Base-by-base conservation (phyloP, 306 rosid genomes). In the Dryas alaskensis region DNA sequence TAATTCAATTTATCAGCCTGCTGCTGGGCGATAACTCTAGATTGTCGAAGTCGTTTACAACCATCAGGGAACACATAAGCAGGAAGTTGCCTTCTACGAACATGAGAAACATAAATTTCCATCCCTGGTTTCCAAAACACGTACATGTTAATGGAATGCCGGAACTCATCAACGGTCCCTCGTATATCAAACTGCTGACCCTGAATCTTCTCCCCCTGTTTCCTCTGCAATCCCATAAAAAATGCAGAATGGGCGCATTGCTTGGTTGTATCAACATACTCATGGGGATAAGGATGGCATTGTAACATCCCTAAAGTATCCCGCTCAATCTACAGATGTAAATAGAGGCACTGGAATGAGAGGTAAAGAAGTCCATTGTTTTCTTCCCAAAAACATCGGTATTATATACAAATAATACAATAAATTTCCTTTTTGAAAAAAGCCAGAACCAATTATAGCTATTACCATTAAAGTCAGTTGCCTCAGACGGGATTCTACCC, bases 221-320 rank as follows among this genome's bases (percentile, higher is more conserved):
- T 92, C 83, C 98, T 83, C 73, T 90, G 98, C 89, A 93, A 84
- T 64, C 98, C 98, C 93, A 90, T 89, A 73, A 90, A 93, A 81
- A 87, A 93, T 4, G 93, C 93, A 85, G 86, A 60, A 79, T 93
- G 98, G 1, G 96, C 84, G 78, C 96, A 89, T 60, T 86, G 92
- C 79, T 89, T 93, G 73, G 92, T 81, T 4, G 72, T 48, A 79
- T 90, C 93, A 10, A 76, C 73, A 70, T 85, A 93, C 77, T 90
- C 98, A 37, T 86, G 83, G 7, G 98, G 98, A 77, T 87, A 86
- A 73, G 98, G 98, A 82, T 93, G 98, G 81, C 98, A 93, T 84
- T 90, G 98, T 85, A 93, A 79, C 90, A 89, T 87, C 79, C 92
- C 93, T 73, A 73, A 60, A 69, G 98, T 93, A 84, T 93, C 97